phyloP scores from a whole-genome alignment of 805 yeast species.

The Schwanniomyces pseudopolymorphus region DNA sequence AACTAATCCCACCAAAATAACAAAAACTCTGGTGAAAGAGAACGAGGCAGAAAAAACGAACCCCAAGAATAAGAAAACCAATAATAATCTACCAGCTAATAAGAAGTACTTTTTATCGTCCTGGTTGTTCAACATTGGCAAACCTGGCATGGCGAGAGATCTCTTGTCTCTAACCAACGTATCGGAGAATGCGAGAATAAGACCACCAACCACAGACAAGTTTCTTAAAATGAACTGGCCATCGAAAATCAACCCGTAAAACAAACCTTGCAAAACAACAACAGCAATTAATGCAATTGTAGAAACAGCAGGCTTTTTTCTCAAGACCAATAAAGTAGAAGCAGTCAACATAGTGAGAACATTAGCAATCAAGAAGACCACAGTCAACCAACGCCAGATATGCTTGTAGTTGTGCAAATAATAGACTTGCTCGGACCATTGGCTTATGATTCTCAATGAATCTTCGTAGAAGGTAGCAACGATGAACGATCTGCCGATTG shows the following conservation, averaged over 20 bases:
- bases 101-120: slow-evolving; percentile 79
- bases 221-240: slow-evolving; percentile 81
- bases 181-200: slow-evolving; percentile 83
- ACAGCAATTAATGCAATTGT: slow-evolving; percentile 68
- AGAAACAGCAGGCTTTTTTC: slow-evolving; percentile 68
- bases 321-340: slow-evolving; percentile 66
- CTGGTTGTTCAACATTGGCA: slow-evolving; percentile 69
- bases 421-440: slow-evolving; percentile 89
- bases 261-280: slow-evolving; percentile 78
- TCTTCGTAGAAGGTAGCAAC: slow-evolving; percentile 95
- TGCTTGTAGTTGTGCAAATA: slow-evolving; percentile 79
- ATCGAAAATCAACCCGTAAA: slow-evolving; percentile 84
- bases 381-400: slow-evolving; percentile 72
- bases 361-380: slow-evolving; percentile 64
- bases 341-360: slow-evolving; percentile 70
- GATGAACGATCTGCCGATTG: slow-evolving; percentile 83
- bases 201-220: slow-evolving; percentile 88
- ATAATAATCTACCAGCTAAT: slow-evolving; percentile 83
- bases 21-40: slow-evolving; percentile 62
- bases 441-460: slow-evolving; percentile 74
- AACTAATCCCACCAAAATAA: slow-evolving; percentile 67
- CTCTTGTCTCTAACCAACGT: slow-evolving; percentile 76
- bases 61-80: slow-evolving; percentile 81
- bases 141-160: slow-evolving; percentile 66
- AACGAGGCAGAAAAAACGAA: slow-evolving; percentile 76